Base-by-base conservation (phyloP, 768 basidiomycete genomes). In the Gloeophyllum trabeum region DNA sequence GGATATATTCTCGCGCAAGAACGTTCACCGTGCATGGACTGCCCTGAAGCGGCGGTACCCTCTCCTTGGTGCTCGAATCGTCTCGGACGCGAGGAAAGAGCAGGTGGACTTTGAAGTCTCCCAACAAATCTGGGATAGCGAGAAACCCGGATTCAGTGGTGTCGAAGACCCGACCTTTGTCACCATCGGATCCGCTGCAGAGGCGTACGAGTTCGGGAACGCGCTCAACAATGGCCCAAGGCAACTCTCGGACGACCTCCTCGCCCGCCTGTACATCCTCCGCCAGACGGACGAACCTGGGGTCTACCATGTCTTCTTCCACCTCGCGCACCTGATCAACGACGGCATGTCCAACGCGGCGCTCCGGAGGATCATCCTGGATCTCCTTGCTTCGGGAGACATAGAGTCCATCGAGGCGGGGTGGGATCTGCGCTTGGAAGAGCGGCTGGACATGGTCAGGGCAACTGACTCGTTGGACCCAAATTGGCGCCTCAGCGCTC, bases 41-140 rank as follows among this genome's bases (percentile, higher is more conserved):
- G 51, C 61, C 7, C 53, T 73, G 18, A 79, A 79, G 53, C 57
- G 54, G 21, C 63, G 59, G 24, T 75, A 61, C 45, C 76, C 76
- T 2, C 59, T 79, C 3, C 66, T 72, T 10, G 71, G 63, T 3
- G 63, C 69, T 4, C 55, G 43, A 4, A 48, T 75, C n/a, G n/a
- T n/a, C n/a, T n/a, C n/a, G n/a, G 57, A 61, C 36, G 57, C 60
- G 35, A 51, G 58, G 4, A 48, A 56, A 18, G 48, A 54, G 7
- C 22, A 50, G 19, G 48, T 65, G n/a, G 55, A 54, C 25, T 75
- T 78, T 44, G 51, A 65, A 18, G 62, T 79, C 35, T 54, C 48
- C 19, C 63, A 69, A 50, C 53, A 59, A 2, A 39, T 43, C 20
- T 7, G 7, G 7, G 36, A 19, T 37, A 37, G 10, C n/a, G 49